Evolutionary conservation across 169 alveolate genomes (phyloP).

Genomic region (Plasmodium coatneyi): DNA sequence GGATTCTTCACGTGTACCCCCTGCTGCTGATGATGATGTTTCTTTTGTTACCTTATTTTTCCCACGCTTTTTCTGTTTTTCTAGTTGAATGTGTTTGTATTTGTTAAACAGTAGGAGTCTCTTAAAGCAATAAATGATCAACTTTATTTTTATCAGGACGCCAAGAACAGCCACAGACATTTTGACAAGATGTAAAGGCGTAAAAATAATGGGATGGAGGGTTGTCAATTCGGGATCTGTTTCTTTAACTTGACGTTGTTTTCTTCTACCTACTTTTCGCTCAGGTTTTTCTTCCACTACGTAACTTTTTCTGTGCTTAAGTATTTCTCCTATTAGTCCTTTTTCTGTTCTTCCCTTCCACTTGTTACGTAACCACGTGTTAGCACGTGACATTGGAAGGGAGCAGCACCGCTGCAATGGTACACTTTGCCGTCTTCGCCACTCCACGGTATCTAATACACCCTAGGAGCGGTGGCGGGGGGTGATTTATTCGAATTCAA

Average conservation of each 20-base stretch:
- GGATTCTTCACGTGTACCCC: background rate
- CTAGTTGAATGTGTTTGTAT: background rate
- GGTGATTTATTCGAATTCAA: background rate
- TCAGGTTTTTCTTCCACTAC: background rate
- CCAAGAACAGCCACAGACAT: background rate
- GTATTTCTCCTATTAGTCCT: background rate
- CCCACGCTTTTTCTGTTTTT: background rate
- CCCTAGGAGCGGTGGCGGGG: background rate
- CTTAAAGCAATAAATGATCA: slow-evolving; percentile 1
- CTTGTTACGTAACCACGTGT: background rate
- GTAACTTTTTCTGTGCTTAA: background rate
- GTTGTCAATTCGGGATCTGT: background rate
- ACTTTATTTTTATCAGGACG: background rate
- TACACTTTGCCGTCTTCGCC: background rate
- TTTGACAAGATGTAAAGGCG: background rate
- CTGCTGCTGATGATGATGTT: background rate
- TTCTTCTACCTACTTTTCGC: background rate
- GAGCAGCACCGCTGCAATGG: background rate
- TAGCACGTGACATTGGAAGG: background rate
- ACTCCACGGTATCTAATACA: background rate
- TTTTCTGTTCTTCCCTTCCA: background rate
- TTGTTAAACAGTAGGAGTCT: slow-evolving; percentile 7
- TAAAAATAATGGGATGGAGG: background rate
- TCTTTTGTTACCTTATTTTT: background rate
- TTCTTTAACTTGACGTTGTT: background rate